Percentiles rank a stretch among this genome's conserved stretches.
Conservation (phyloP, 2,329 filamentous ascomycete genomes). For the Blumeria graminis region DNA sequence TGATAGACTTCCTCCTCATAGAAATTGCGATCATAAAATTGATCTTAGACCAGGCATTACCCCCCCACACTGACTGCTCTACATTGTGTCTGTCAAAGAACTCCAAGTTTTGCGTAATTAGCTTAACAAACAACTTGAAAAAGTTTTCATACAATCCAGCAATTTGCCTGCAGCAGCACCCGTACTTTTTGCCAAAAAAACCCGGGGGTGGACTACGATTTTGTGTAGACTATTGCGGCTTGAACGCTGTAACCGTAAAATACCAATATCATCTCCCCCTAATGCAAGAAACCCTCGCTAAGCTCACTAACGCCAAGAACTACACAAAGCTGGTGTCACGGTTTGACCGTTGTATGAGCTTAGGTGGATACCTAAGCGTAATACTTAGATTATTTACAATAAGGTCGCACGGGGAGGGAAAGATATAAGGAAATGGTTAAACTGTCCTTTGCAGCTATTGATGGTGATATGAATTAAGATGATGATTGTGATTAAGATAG, state of each 20-base stretch:
- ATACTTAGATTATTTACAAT: no score
- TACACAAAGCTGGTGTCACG: no score
- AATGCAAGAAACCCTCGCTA: neutral
- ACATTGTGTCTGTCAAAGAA: neutral
- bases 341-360: no score
- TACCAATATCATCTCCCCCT: neutral
- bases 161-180: neutral
- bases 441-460: no score
- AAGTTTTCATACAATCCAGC: neutral
- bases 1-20: neutral
- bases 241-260: neutral
- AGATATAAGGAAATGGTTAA: no score
- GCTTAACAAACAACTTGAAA: neutral
- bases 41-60: neutral
- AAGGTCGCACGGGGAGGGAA: no score
- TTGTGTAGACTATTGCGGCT: neutral
- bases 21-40: conserved; percentile 1
- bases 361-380: no score
- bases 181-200: neutral
- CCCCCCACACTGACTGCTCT: neutral
- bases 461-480: no score
- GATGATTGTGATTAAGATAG: no score
- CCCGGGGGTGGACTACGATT: neutral
- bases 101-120: neutral
- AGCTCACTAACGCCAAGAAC: no score